Evolutionary conservation across 2,329 filamentous ascomycete genomes (phyloP).

Genomic region (Penicillium vulpinum): DNA sequence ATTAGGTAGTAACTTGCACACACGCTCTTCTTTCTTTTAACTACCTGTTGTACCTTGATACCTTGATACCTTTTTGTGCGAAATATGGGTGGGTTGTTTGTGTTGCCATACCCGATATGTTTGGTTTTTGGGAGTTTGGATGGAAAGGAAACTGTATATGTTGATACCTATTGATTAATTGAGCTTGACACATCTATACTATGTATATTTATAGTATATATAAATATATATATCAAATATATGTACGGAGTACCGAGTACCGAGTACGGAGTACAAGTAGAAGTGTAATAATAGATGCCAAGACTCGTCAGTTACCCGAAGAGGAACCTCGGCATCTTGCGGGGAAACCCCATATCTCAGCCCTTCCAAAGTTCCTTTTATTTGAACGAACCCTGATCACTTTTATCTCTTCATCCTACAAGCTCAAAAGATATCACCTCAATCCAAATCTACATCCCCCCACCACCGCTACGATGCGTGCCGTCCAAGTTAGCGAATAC

Average conservation of each 20-base stretch:
- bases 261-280: too few species aligned
- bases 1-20: constrained; percentile 10
- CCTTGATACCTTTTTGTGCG: constrained; percentile 7
- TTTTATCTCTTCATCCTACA: neutral
- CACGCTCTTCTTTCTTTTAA: constrained; percentile 7
- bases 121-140: constrained; percentile 6
- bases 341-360: constrained; percentile 15
- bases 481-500: constrained; percentile 71
- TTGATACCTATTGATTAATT: constrained; percentile 15
- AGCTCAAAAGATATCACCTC: neutral
- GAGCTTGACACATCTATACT: neutral
- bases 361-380: neutral
- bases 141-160: constrained; percentile 10
- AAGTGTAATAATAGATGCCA: constrained; percentile 5
- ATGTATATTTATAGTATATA: neutral
- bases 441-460: neutral
- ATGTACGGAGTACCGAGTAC: too few species aligned
- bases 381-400: neutral
- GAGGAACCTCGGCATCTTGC: constrained; percentile 24
- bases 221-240: neutral
- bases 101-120: constrained; percentile 22
- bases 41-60: constrained; percentile 9
- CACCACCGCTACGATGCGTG: constrained; percentile 64
- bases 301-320: constrained; percentile 16
- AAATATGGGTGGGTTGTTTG: constrained; percentile 20